A percentile compares a stretch with the other conserved stretches of the same genome.
Evolutionary conservation across 1,284 basidiomycete genomes (phyloP).

Genomic region (Puccinia horiana): DNA sequence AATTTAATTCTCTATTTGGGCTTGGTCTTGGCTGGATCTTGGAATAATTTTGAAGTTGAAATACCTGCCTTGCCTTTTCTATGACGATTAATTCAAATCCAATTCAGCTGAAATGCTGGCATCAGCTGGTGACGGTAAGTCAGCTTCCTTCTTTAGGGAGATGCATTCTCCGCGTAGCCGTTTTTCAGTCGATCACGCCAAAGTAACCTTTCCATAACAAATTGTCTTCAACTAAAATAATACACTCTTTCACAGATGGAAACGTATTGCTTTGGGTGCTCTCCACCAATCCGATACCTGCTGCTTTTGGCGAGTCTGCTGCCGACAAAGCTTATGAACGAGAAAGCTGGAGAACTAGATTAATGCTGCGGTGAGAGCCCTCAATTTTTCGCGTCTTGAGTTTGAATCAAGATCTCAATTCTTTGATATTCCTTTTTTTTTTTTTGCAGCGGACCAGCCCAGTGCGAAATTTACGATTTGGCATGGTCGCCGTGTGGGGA

Average conservation of each 20-base stretch:
- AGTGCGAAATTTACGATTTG: constrained; percentile 86
- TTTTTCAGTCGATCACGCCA: neutral
- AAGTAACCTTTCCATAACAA: neutral
- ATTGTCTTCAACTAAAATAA: neutral
- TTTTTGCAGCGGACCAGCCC: constrained; percentile 45
- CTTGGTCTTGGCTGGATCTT: neutral
- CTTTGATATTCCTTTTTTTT: neutral
- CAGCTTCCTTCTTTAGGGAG: neutral
- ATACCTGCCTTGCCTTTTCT: neutral
- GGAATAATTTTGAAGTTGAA: neutral
- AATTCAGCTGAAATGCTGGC: constrained; percentile 63
- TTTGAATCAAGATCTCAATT: neutral
- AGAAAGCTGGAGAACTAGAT: constrained; percentile 48
- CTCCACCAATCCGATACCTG: constrained; percentile 24
- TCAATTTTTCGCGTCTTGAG: neutral
- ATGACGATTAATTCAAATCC: neutral
- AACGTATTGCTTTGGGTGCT: constrained; percentile 57
- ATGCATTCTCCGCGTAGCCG: neutral
- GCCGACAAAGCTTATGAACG: constrained; percentile 43
- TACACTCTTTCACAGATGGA: constrained; percentile 69
- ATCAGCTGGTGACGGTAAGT: constrained; percentile 87
- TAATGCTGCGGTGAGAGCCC: constrained; percentile 42
- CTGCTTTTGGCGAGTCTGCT: constrained; percentile 37
- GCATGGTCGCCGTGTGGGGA: constrained; percentile 96
- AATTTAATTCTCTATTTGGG: neutral